Base-by-base conservation (phyloP, 805 yeast species). In the Suhomyces pyralidae region DNA sequence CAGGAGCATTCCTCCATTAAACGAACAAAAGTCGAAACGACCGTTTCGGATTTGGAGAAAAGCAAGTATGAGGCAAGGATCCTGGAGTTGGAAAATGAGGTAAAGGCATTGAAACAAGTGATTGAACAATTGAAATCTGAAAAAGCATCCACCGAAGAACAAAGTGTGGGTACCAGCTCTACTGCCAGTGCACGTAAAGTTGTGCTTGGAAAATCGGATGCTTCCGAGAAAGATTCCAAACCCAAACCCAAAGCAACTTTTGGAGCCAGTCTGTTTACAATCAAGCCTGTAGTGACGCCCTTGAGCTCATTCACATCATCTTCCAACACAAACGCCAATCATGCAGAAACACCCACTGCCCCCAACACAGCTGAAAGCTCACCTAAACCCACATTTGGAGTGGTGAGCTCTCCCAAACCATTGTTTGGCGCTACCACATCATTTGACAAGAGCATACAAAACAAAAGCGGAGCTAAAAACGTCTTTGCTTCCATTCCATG, bases 381-480 rank as follows among this genome's bases (percentile, higher is more conserved):
- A 10, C 54, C 56, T 5, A 53, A 55, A 22, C 50, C 50, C 12
- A 43, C 51, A 22, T 49, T 45, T 17, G 48, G 52, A 9, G 44
- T 52, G 48, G 43, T 26, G 28, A 17, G 28, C 24, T 36, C 48
- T 3, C 48, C 44, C 53, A 54, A 36, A 46, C 71, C 71, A 1
- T 71, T 68, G 3, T 74, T 74, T 61, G 82, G 79, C 3, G 63
- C 81, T 2, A 63, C 76, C 10, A 67, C 71, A n/a, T 56, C 76
- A 1, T 74, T 76, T 61, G 78, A 77, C 7, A 61, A 66, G 17
- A 62, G 57, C 58, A 55, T 63, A 6, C 56, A 63, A 38, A 70
- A 62, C 25, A 67, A 65, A 44, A 60, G 57, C 19, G 62, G 63
- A 15, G 17, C 7, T 24, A 55, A 58, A 56, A 61, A 61, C 50